Evolutionary conservation across 768 basidiomycete genomes (phyloP).

Genomic region (Lanmaoa rubissima): DNA sequence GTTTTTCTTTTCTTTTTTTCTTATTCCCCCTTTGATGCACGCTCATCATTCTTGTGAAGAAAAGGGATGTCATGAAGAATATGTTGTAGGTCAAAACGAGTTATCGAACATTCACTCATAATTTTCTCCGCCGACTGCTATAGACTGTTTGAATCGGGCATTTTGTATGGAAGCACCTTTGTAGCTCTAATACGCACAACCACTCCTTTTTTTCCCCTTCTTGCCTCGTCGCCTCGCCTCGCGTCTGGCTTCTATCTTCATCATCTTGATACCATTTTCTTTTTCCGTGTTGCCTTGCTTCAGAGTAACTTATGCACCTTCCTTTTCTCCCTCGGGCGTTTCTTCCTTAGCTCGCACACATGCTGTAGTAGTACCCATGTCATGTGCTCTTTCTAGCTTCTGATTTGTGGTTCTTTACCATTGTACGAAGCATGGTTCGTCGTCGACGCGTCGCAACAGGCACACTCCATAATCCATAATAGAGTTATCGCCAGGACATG

Average conservation of each 20-base stretch:
- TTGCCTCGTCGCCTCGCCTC: neutral
- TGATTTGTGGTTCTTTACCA: neutral
- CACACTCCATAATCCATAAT: slow-evolving; percentile 4
- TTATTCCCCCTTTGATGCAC: neutral
- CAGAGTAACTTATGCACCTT: slow-evolving; percentile 26
- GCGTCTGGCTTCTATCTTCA: neutral
- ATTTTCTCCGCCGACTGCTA: slow-evolving; percentile 6
- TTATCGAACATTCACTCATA: slow-evolving; percentile 9
- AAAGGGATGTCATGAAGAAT: neutral
- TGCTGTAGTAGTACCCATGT: slow-evolving; percentile 30
- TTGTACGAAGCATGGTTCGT: neutral
- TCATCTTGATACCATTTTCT: slow-evolving; percentile 5
- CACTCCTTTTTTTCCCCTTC: slow-evolving; percentile 16
- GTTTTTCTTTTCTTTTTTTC: neutral
- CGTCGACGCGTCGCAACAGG: neutral
- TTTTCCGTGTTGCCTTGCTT: slow-evolving; percentile 1
- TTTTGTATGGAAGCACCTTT: slow-evolving; percentile 17
- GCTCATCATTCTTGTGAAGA: slow-evolving; percentile 7
- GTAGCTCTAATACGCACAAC: slow-evolving; percentile 31
- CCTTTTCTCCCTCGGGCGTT: neutral
- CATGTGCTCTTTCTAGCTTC: slow-evolving; percentile 7
- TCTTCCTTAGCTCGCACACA: slow-evolving; percentile 15
- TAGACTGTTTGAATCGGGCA: slow-evolving; percentile 26
- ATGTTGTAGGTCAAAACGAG: slow-evolving; percentile 4
- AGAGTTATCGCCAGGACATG: neutral